These are phyloP conservation scores for Sarcodon aspratus DNA, from an alignment of 768 basidiomycete genomes.

Conservation along the genomic window DNA sequence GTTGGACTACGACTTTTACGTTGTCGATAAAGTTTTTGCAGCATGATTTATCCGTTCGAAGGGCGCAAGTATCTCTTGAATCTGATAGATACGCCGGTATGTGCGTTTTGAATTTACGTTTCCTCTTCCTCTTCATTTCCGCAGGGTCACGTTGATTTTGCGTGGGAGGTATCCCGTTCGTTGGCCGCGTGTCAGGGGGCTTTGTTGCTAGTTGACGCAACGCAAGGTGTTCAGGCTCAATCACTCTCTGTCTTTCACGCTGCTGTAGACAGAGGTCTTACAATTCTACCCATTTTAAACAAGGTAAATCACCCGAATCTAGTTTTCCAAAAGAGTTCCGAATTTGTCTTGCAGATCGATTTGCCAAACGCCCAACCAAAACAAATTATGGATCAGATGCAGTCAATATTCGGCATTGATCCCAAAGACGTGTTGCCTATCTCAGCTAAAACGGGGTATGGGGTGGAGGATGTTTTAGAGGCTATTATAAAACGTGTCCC, in stretches of 20 bases:
- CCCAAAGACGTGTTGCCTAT: constrained; percentile 66
- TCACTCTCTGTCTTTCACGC: constrained; percentile 91
- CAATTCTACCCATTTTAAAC: constrained; percentile 86
- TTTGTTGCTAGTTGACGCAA: constrained; percentile 79
- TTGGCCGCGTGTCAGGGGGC: constrained; percentile 93
- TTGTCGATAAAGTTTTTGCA: constrained; percentile 12
- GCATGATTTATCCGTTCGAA: constrained; percentile 65
- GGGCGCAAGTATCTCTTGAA: constrained; percentile 69
- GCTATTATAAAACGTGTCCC: constrained; percentile 82
- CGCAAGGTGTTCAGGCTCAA: constrained; percentile 96
- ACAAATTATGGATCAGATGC: constrained; percentile 69
- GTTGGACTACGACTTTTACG: constrained; percentile 5
- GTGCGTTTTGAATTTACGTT: constrained; percentile 7
- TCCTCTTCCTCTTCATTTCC: neutral
- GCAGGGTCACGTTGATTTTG: constrained; percentile 94
- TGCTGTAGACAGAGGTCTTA: constrained; percentile 70
- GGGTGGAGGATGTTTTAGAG: constrained; percentile 64
- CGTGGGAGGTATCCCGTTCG: constrained; percentile 92
- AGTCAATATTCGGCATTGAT: constrained; percentile 72
- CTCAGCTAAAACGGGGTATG: constrained; percentile 87
- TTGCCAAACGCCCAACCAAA: constrained; percentile 82
- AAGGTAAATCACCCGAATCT: constrained; percentile 39
- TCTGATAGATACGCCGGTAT: constrained; percentile 89
- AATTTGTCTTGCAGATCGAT: constrained; percentile 53
- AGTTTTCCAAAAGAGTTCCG: constrained; percentile 3